Evolutionary conservation across 305 asterid genomes (phyloP), one percentile per base, ranked within the genome.

Genomic region (Fraxinus sp.): DNA sequence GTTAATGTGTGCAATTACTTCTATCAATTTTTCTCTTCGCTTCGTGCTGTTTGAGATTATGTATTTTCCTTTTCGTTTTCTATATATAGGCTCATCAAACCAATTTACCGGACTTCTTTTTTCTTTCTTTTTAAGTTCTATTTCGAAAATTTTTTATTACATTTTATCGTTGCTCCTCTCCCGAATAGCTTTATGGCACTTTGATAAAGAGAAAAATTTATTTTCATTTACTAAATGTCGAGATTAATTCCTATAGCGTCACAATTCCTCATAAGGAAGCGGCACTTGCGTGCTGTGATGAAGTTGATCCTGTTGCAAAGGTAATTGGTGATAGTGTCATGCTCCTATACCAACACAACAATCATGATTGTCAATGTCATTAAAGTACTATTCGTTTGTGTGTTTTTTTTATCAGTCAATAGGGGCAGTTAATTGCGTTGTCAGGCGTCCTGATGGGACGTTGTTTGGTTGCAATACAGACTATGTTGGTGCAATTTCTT

Each of bases 241-340:
- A 68, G 20, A 30, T 79, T 70, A 33, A 73, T 77, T 81, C 81
- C 81, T 89, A 78, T 95, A 94, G 99, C 84, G 90, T 94, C 78
- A 96, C 99, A 36, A 94, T 96, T 85, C 99, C 99, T 87, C 98
- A 96, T 74, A 96, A 96, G 88, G 98, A 94, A 88, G 93, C 80
- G 46, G 97, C 93, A 16, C 88, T 93, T 80, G 70, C 86, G 55
- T 86, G 91, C 77, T 92, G 98, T 77, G 94, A 91, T 82, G 98
- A 91, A 85, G 90, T 96, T 73, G 98, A 96, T 88, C 98, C 97
- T n/a, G 81, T 89, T 72, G 99, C 98, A 82, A 92, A 94, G 97
- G 99, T 96, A 88, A 64, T 83, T 71, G 74, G 4, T 66, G 14
- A 77, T 71, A n/a, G n/a, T 64, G 24, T 79, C 9, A 28, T 77